Conservation (phyloP, 169 alveolate genomes). For the Perkinsus chesapeaki region DNA sequence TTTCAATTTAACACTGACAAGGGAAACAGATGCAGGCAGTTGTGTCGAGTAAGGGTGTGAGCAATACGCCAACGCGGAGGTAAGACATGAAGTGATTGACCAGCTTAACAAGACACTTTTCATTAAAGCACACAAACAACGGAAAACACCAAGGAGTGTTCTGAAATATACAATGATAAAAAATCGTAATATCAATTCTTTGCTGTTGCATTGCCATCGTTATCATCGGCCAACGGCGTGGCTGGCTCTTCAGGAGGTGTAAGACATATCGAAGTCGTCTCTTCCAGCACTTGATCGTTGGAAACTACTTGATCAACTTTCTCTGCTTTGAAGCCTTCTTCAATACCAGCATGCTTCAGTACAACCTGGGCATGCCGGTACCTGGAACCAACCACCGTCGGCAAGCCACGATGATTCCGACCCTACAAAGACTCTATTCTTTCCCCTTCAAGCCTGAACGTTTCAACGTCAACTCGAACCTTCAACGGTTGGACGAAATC, state of each 20-base stretch:
- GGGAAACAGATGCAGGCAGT: too few species aligned
- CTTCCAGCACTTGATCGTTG: background rate
- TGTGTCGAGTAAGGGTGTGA: too few species aligned
- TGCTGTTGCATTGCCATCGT: too few species aligned
- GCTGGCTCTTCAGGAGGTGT: background rate
- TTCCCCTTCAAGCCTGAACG: background rate
- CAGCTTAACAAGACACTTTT: too few species aligned
- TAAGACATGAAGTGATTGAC: too few species aligned
- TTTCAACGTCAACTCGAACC: background rate
- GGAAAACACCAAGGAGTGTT: too few species aligned
- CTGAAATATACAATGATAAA: too few species aligned
- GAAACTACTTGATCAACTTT: background rate
- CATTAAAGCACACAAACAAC: too few species aligned
- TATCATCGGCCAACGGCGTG: too few species aligned
- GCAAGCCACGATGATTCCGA: background rate
- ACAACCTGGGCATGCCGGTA: background rate
- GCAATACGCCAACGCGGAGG: too few species aligned
- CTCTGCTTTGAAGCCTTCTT: background rate
- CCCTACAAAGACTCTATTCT: background rate
- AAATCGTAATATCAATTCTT: too few species aligned
- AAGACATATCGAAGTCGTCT: background rate
- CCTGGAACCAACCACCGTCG: background rate
- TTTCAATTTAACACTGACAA: too few species aligned
- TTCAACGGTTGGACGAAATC: background rate
- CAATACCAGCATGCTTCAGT: background rate